phyloP scores from a whole-genome alignment of 2,329 filamentous ascomycete species.

The Colletotrichum destructivum region DNA sequence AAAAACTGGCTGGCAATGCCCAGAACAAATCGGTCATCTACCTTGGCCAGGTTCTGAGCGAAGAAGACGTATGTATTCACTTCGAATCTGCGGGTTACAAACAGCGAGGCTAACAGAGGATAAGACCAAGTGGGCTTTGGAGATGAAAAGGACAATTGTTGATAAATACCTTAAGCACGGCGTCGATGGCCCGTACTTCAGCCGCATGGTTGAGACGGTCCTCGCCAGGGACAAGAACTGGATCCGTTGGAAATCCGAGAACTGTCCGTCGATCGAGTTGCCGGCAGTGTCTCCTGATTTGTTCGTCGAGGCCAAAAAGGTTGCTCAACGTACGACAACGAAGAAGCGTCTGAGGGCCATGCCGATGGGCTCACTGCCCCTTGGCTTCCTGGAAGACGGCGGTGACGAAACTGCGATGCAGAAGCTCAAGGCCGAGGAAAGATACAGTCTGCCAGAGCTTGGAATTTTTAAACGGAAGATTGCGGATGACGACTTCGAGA shows the following conservation, averaged over 20 bases:
- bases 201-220: constrained; percentile 96
- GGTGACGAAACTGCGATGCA: constrained; percentile 72
- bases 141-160: constrained; percentile 84
- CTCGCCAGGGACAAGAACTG: constrained; percentile 97
- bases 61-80: constrained; percentile 81
- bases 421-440: constrained; percentile 75
- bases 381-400: constrained; percentile 83
- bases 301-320: constrained; percentile 78
- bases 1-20: constrained; percentile 77
- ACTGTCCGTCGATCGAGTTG: constrained; percentile 88
- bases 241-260: constrained; percentile 98
- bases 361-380: constrained; percentile 80
- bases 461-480: constrained; percentile 82
- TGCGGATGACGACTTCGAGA: constrained; percentile 85
- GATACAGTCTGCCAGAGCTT: constrained; percentile 79
- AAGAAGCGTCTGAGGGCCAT: constrained; percentile 79
- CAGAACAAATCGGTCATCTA: constrained; percentile 93
- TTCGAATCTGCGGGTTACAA: neutral
- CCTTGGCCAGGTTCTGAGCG: constrained; percentile 78
- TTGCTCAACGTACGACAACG: constrained; percentile 76
- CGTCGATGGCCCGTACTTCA: constrained; percentile 90
- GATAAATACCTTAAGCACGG: constrained; percentile 86
- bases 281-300: constrained; percentile 78
- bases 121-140: constrained; percentile 85
- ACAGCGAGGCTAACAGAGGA: constrained; percentile 29